phyloP scores from a whole-genome alignment of 305 asterid species.

The Fraxinus paxiana region DNA sequence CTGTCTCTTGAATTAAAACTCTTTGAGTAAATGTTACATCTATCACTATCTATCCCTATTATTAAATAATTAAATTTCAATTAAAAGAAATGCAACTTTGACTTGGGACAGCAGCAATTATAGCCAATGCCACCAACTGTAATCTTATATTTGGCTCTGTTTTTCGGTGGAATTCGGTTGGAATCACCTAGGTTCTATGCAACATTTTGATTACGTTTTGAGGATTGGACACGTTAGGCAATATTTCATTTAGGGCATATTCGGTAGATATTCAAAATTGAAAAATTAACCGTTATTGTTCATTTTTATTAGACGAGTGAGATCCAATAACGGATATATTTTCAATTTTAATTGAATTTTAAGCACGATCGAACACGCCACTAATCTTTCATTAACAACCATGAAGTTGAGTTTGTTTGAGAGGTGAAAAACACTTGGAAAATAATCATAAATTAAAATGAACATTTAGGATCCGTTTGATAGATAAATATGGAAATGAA shows the following conservation, averaged over 20 bases:
- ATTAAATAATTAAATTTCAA: neutral
- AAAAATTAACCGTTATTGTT: too few relatives aligned
- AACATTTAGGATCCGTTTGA: neutral
- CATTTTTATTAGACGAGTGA: too few relatives aligned
- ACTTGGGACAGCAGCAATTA: neutral
- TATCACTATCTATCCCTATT: neutral
- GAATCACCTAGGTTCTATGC: neutral
- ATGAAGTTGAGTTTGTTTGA: neutral
- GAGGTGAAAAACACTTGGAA: neutral
- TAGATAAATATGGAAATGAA: too few relatives aligned
- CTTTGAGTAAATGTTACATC: too few relatives aligned
- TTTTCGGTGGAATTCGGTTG: neutral
- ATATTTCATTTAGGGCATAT: neutral
- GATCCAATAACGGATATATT: too few relatives aligned
- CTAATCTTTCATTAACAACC: neutral
- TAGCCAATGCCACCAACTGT: neutral
- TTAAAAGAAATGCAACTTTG: neutral
- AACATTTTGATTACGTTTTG: neutral
- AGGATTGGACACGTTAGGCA: neutral
- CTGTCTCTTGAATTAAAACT: neutral
- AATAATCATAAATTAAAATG: neutral
- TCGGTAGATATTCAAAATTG: neutral
- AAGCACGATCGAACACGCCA: too few relatives aligned
- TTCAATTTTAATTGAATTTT: too few relatives aligned
- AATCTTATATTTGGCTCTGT: neutral